A percentile compares a stretch with the other conserved stretches of the same genome.
Conservation (phyloP, 345 rosid species). For the Rhodamnia argentea region DNA sequence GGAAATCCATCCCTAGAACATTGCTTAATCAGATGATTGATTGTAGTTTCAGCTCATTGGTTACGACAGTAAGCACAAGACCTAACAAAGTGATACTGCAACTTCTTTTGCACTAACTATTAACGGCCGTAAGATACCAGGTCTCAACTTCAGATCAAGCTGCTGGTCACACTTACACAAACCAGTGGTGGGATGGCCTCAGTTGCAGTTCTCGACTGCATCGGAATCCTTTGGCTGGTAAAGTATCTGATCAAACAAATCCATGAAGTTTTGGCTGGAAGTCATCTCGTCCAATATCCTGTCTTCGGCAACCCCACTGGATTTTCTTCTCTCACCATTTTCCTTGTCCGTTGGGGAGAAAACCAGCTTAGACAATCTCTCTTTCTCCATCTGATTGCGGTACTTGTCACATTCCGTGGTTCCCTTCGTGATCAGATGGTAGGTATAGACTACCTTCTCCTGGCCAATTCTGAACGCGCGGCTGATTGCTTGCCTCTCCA, state of each 20-base stretch:
- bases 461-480: conserved; percentile 75
- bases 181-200: not conserved
- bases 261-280: conserved; percentile 3
- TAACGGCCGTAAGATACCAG: not conserved
- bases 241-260: conserved; percentile 13
- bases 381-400: conserved; percentile 37
- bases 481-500: conserved; percentile 78
- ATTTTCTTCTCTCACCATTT: not conserved
- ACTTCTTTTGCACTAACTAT: not conserved
- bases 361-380: conserved; percentile 38
- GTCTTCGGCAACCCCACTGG: conserved; percentile 9
- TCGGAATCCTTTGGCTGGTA: conserved; percentile 17
- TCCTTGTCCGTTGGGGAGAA: conserved; percentile 19
- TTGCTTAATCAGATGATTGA: not conserved
- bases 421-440: conserved; percentile 49
- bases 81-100: not conserved
- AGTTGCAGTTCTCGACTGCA: conserved; percentile 8
- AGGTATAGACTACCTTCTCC: conserved; percentile 42
- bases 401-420: conserved; percentile 48
- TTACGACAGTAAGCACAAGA: not conserved
- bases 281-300: conserved; percentile 22
- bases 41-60: not conserved
- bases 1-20: not conserved
- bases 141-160: not conserved
- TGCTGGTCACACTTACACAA: not conserved